A percentile compares a stretch with the other conserved stretches of the same genome.
Conservation (phyloP, 2,329 filamentous ascomycete genomes). For the Chrysoporthe deuterocubensis region DNA sequence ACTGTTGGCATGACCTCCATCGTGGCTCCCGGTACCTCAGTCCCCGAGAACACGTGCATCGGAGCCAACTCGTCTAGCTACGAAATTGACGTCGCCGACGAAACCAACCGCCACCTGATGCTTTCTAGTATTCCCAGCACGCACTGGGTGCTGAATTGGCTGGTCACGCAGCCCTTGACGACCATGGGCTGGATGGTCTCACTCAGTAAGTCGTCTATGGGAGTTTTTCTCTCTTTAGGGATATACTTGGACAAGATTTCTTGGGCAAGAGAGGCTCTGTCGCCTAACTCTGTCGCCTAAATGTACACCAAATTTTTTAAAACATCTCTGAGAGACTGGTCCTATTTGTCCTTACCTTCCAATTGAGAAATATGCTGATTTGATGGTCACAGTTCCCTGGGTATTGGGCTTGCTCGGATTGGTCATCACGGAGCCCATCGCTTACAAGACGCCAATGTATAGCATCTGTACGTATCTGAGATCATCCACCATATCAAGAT, state of each 20-base stretch:
- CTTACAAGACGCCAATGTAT: conserved; percentile 42
- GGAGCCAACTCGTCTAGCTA: conserved; percentile 62
- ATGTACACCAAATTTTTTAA: too few species aligned
- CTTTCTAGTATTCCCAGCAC: conserved; percentile 43
- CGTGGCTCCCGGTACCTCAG: conserved; percentile 52
- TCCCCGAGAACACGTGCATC: conserved; percentile 56
- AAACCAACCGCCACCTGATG: conserved; percentile 51
- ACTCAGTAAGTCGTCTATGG: conserved; percentile 31
- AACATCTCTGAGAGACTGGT: neutral
- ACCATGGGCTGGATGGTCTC: conserved; percentile 46
- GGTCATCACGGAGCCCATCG: conserved; percentile 43
- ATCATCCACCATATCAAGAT: neutral
- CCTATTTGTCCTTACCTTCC: neutral
- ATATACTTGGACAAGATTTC: neutral
- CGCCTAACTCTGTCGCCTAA: neutral
- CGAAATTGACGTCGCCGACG: conserved; percentile 53
- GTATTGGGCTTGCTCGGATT: conserved; percentile 49
- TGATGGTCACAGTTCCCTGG: conserved; percentile 43
- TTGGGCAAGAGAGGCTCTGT: neutral
- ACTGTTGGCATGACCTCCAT: conserved; percentile 54
- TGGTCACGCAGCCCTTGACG: conserved; percentile 49
- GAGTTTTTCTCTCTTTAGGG: neutral
- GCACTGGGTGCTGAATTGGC: conserved; percentile 48
- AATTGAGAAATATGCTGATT: neutral
- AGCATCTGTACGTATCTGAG: conserved; percentile 41